Percentiles rank a stretch among this genome's conserved stretches.
These are phyloP conservation scores for Coniochaeta prunicola DNA, from an alignment of 2,329 filamentous ascomycete genomes.

Conservation along the genomic window DNA sequence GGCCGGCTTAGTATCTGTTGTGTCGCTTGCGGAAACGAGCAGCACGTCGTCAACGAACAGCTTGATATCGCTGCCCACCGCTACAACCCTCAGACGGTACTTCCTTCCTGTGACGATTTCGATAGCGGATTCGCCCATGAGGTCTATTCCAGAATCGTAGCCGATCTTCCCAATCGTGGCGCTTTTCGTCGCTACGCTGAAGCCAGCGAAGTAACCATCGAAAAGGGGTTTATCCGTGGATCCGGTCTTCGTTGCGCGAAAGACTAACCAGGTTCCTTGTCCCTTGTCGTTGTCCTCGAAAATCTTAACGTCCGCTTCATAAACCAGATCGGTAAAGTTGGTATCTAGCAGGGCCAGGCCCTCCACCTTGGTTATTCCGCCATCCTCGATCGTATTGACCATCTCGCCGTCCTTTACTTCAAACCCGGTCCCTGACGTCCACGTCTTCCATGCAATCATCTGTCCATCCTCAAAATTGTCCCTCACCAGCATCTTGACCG, in stretches of 20 bases:
- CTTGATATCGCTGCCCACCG: constrained; percentile 15
- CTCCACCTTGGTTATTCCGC: constrained; percentile 15
- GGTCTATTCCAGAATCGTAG: constrained; percentile 9
- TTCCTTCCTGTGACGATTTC: constrained; percentile 7
- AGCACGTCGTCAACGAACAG: constrained; percentile 20
- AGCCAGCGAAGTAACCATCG: constrained; percentile 21
- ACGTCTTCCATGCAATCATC: constrained; percentile 28
- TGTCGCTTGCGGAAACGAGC: constrained; percentile 15
- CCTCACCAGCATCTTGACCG: constrained; percentile 35
- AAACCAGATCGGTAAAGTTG: constrained; percentile 25
- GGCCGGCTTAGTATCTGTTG: constrained; percentile 8
- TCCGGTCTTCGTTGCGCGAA: constrained; percentile 20
- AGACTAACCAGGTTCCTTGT: constrained; percentile 25
- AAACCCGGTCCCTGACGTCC: constrained; percentile 14
- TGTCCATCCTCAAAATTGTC: constrained; percentile 33
- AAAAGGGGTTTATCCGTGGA: constrained; percentile 13
- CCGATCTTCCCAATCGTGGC: constrained; percentile 15
- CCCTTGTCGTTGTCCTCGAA: background rate
- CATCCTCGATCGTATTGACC: constrained; percentile 16
- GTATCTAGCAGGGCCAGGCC: constrained; percentile 25
- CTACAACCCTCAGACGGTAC: constrained; percentile 17
- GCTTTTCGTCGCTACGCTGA: constrained; percentile 17
- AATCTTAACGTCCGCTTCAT: constrained; percentile 20
- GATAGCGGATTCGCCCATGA: background rate
- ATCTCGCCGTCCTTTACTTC: constrained; percentile 19